phyloP scores from a whole-genome alignment of 352 stramenopile genomes.

The Phytophthora sojae region DNA sequence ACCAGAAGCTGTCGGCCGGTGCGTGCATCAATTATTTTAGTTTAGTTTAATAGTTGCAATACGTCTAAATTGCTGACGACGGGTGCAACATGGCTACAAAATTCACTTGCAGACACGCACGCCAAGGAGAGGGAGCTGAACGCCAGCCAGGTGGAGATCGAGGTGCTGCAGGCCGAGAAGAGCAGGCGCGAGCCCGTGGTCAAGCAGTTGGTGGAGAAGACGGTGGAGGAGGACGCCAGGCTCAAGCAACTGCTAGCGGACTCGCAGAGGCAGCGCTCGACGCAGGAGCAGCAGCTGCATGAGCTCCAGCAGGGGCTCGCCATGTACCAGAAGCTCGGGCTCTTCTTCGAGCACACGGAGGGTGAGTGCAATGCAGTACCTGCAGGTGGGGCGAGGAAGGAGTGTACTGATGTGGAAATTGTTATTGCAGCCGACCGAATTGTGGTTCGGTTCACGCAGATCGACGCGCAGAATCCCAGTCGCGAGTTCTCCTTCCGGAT shows the following conservation, averaged over 20 bases:
- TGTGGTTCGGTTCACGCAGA: slow-evolving; percentile 72
- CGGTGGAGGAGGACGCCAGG: slow-evolving; percentile 62
- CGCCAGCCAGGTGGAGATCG: slow-evolving; percentile 70
- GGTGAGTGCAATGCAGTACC: slow-evolving; percentile 32
- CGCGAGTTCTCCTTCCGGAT: slow-evolving; percentile 81
- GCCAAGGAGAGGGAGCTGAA: slow-evolving; percentile 66
- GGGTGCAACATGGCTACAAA: neutral
- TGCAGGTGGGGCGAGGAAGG: neutral
- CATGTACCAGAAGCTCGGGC: slow-evolving; percentile 73
- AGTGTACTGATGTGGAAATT: neutral
- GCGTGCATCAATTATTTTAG: neutral
- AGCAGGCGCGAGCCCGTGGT: slow-evolving; percentile 65
- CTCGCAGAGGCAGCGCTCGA: slow-evolving; percentile 48
- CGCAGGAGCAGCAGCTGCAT: slow-evolving; percentile 57
- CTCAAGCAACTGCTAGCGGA: slow-evolving; percentile 60
- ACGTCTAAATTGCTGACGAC: neutral
- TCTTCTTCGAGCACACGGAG: slow-evolving; percentile 73
- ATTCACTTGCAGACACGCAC: slow-evolving; percentile 33
- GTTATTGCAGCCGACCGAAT: slow-evolving; percentile 59
- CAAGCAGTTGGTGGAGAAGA: slow-evolving; percentile 68
- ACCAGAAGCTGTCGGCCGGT: slow-evolving; percentile 49
- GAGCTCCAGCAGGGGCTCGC: slow-evolving; percentile 70
- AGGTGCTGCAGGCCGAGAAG: slow-evolving; percentile 70
- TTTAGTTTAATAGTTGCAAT: neutral
- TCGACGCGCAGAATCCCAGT: slow-evolving; percentile 59